phyloP scores from a whole-genome alignment of 2,329 filamentous ascomycete species.

The Ilyonectria robusta region DNA sequence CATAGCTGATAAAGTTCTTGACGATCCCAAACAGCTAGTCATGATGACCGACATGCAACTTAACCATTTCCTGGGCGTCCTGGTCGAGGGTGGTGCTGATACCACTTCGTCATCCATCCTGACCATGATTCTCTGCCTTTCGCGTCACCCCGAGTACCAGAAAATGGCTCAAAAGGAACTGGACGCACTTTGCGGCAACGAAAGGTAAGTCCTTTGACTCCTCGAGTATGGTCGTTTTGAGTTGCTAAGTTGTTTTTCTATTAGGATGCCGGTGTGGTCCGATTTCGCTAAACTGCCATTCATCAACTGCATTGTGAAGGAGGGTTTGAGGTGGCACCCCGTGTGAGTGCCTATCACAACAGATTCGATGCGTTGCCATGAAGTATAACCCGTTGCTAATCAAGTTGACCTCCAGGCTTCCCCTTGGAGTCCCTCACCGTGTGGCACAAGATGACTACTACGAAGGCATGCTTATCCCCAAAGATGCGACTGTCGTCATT shows the following conservation, averaged over 20 bases:
- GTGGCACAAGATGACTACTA: background rate
- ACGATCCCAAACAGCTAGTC: background rate
- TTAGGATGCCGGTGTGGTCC: background rate
- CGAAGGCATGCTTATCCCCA: slow-evolving; percentile 1
- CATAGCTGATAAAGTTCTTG: background rate
- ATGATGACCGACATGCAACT: background rate
- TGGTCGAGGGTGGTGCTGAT: background rate
- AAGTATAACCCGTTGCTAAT: background rate
- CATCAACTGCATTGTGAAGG: background rate
- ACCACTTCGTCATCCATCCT: background rate
- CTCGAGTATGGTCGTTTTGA: background rate
- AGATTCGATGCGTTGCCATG: no score
- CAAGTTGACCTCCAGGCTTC: background rate
- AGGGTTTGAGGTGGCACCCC: background rate
- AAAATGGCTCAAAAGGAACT: background rate
- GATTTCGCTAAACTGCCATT: background rate
- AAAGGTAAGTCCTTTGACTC: background rate
- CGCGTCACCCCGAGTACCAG: background rate
- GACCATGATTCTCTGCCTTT: background rate
- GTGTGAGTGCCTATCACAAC: background rate
- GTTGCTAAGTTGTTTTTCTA: background rate
- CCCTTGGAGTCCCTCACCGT: background rate
- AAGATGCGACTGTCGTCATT: slow-evolving; percentile 2
- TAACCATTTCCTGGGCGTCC: background rate
- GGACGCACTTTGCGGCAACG: background rate